A percentile compares a stretch with the other conserved stretches of the same genome.
These are phyloP conservation scores for Metroxylon sagu DNA, from an alignment of 176 grass and related monocot species.

Conservation along the genomic window DNA sequence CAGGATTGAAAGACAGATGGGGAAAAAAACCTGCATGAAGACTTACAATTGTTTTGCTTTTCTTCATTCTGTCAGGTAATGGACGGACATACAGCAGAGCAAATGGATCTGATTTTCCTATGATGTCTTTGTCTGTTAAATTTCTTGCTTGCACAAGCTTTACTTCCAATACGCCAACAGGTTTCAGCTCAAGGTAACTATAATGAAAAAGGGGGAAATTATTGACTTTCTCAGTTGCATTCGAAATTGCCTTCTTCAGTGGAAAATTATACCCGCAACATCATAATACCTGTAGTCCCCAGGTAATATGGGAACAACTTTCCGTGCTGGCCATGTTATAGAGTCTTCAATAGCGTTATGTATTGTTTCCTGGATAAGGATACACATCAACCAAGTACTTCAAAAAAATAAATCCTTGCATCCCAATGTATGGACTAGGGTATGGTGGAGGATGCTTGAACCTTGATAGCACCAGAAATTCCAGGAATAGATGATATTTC, in stretches of 20 bases:
- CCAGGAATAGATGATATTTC: constrained; percentile 98
- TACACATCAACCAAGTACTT: not conserved
- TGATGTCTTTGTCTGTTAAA: constrained; percentile 82
- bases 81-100: constrained; percentile 70
- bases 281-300: constrained; percentile 74
- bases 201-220: constrained; percentile 8
- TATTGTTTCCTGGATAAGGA: constrained; percentile 56
- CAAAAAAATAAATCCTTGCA: not conserved
- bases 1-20: constrained; percentile 1
- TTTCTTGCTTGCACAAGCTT: constrained; percentile 96
- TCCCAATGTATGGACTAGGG: not conserved
- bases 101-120: constrained; percentile 95
- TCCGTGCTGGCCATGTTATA: constrained; percentile 86
- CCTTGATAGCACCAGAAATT: constrained; percentile 99
- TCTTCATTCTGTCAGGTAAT: constrained; percentile 72
- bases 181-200: constrained; percentile 90
- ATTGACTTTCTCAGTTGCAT: constrained; percentile 16
- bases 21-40: constrained; percentile 9
- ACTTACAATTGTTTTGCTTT: constrained; percentile 97
- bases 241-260: not conserved
- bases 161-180: constrained; percentile 83
- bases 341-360: constrained; percentile 90
- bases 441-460: constrained; percentile 13
- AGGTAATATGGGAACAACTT: constrained; percentile 86
- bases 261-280: constrained; percentile 8